Percentiles rank a stretch among this genome's conserved stretches.
Conservation (phyloP, 2,329 filamentous ascomycete species). For the Triangularia verruculosa region DNA sequence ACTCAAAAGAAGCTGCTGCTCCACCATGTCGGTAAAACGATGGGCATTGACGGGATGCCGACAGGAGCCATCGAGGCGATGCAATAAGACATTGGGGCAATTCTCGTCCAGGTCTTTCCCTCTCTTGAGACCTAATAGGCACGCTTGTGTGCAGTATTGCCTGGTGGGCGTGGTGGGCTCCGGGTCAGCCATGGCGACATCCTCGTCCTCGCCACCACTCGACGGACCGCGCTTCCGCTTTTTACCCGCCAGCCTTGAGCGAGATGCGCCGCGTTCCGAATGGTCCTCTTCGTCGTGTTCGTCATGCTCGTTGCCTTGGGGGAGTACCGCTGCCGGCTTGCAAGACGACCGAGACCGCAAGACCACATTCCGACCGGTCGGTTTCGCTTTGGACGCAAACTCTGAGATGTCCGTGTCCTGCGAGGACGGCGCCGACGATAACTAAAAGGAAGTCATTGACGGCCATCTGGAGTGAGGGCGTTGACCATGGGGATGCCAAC, state of each 20-base stretch:
- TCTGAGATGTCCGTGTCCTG: conserved; percentile 4
- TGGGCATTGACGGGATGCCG: conserved; percentile 1
- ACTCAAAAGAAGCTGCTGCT: background rate
- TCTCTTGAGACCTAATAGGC: conserved; percentile 9
- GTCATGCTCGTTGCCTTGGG: background rate
- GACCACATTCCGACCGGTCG: background rate
- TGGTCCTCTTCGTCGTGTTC: conserved; percentile 3
- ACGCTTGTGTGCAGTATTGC: conserved; percentile 9
- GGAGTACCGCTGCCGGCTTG: background rate
- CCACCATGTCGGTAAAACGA: background rate
- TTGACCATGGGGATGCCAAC: background rate
- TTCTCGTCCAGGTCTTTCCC: background rate
- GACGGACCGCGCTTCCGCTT: conserved; percentile 5
- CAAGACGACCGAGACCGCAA: background rate
- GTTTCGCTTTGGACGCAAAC: background rate
- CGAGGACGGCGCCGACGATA: conserved; percentile 7
- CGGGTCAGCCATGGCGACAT: background rate
- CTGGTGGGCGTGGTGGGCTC: background rate
- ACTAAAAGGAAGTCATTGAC: background rate
- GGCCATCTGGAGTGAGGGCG: background rate
- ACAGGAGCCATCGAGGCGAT: background rate
- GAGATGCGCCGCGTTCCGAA: background rate
- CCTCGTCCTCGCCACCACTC: background rate
- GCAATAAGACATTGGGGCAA: conserved; percentile 5
- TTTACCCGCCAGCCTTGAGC: background rate